Evolutionary conservation across 495 filamentous ascomycete genomes (phyloP), one percentile per base, ranked within the genome.

Genomic region (Neurospora africana): DNA sequence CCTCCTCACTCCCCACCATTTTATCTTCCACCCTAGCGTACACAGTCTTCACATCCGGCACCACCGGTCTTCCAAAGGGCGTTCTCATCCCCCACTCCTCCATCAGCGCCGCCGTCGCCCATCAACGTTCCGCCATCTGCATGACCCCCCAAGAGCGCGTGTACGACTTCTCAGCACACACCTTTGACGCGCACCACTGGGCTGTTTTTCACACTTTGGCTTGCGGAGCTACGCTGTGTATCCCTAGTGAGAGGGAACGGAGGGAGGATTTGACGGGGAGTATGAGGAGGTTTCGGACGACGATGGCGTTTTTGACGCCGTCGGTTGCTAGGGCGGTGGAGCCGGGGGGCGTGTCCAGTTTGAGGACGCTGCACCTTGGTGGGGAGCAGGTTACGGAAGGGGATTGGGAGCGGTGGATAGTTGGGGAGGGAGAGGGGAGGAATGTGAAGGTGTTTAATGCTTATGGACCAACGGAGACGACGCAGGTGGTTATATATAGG

Each of bases 81-180:
- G 78, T 85, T 27, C 72, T 88, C n/a, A 79, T 85, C 7, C 78
- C 84, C 23, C 86, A 87, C 68, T 71, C 72, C 38, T 68, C 78
- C 36, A 75, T 87, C 19, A 76, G 75, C 39, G 79, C 80, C 21
- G 81, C 72, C 21, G 81, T 82, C 1, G 75, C 79, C 15, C 82
- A 80, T 2, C 84, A 87, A 72, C 80, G 80, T 7, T 72, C 76
- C 30, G 77, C 78, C 6, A 75, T 88, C 47, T 73, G 80, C 41
- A 79, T 88, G 71, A 69, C 79, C 21, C 68, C 81, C 0, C 71
- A 76, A 3, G 83, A 85, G 6, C 80, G 87, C 2, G 81, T 85
- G 1, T 74, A 91, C 13, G 89, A 92, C 69, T 92, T 89, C 70
- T 84, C 89, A 4, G 85, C 86, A 33, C 89, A 87, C 74, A 86